Conservation (phyloP, 257 asterid species). For the Nicotiana otophora region DNA sequence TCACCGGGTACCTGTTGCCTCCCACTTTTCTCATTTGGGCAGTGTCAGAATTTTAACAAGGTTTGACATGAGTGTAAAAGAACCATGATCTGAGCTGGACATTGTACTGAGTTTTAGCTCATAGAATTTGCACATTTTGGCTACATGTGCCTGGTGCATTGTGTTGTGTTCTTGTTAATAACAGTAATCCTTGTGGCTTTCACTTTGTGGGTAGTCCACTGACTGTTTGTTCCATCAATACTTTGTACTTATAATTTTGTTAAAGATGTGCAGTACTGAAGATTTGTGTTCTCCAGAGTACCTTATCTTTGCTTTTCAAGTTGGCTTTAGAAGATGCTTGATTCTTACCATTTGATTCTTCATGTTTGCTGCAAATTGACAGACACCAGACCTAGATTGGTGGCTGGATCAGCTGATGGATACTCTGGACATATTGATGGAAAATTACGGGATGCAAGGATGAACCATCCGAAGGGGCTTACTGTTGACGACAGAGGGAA, state of each 20-base stretch:
- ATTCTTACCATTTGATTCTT: not conserved
- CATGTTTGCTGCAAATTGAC: constrained; percentile 10
- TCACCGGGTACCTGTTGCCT: too few species aligned
- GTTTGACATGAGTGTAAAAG: not conserved
- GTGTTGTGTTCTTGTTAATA: not conserved
- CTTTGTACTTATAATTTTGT: not conserved
- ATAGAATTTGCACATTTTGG: constrained; percentile 2
- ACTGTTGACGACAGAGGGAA: constrained; percentile 89
- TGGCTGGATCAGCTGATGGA: constrained; percentile 90
- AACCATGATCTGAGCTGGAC: not conserved
- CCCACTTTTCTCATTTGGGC: not conserved
- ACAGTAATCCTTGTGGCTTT: not conserved
- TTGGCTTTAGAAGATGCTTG: constrained; percentile 9
- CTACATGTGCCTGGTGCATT: not conserved
- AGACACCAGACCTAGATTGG: constrained; percentile 80
- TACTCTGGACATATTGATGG: constrained; percentile 81
- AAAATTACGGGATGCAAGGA: constrained; percentile 64
- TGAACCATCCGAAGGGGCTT: constrained; percentile 94
- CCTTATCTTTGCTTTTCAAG: not conserved
- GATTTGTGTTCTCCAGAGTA: not conserved
- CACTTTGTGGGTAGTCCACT: not conserved
- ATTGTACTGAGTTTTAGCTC: constrained; percentile 8
- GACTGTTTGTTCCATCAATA: not conserved
- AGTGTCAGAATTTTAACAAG: not conserved
- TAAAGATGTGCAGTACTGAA: not conserved